These are phyloP conservation scores for Tephrocybe sp. DNA, from an alignment of 768 basidiomycete genomes.

Conservation along the genomic window DNA sequence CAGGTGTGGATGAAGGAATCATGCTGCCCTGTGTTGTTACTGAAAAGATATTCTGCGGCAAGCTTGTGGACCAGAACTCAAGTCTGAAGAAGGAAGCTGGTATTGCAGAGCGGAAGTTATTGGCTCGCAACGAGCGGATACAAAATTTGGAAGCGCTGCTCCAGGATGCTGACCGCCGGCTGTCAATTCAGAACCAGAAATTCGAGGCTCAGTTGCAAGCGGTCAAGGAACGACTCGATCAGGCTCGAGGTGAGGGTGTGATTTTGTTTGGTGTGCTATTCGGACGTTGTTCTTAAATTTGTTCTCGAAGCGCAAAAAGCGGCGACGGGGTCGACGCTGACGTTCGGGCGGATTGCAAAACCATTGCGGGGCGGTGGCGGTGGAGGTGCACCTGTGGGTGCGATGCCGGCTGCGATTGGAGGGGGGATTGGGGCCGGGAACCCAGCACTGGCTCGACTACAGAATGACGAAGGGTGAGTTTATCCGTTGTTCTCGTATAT, in stretches of 20 bases:
- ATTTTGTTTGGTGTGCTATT: slow-evolving; percentile 13
- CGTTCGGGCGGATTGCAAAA: slow-evolving; percentile 94
- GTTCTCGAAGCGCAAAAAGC: slow-evolving; percentile 68
- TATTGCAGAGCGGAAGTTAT: slow-evolving; percentile 92
- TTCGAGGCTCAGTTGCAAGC: slow-evolving; percentile 92
- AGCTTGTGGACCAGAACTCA: slow-evolving; percentile 99
- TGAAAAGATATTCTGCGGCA: slow-evolving; percentile 13
- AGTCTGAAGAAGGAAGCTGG: slow-evolving; percentile 96
- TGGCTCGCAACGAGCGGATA: slow-evolving; percentile 96
- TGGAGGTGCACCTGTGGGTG: slow-evolving; percentile 33
- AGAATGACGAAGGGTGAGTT: slow-evolving; percentile 72
- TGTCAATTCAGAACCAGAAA: slow-evolving; percentile 92
- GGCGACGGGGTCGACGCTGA: slow-evolving; percentile 65
- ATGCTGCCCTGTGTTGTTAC: not conserved
- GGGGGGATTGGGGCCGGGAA: slow-evolving; percentile 52
- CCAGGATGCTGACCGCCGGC: slow-evolving; percentile 89
- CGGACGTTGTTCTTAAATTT: slow-evolving; percentile 4
- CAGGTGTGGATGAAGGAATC: slow-evolving; percentile 51
- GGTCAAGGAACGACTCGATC: slow-evolving; percentile 88
- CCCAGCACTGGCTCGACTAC: slow-evolving; percentile 61
- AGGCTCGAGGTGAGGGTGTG: slow-evolving; percentile 73
- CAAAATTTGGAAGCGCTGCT: slow-evolving; percentile 91
- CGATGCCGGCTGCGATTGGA: slow-evolving; percentile 38
- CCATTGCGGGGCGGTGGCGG: slow-evolving; percentile 94
- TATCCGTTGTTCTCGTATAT: slow-evolving; percentile 15